Base-by-base conservation (phyloP, 305 asterid species). In the Fraxinus dipetala region DNA sequence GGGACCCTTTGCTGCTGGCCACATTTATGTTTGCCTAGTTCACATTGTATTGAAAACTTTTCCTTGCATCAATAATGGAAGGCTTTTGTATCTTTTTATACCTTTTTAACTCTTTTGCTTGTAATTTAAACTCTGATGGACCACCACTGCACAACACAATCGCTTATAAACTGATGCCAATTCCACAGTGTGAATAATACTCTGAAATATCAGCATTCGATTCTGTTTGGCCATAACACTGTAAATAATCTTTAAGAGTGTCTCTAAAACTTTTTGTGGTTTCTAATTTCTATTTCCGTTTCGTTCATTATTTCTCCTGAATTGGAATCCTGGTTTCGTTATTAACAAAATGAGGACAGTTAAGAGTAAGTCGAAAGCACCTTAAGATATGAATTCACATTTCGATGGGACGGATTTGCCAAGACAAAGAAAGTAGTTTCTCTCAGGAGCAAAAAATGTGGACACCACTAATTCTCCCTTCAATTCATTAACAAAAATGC, bases 401-500 rank as follows among this genome's bases (percentile, higher is more conserved):
- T 4, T 59, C 3, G 28, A 20, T 20, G 7, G 28, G 26, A 59
- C 69, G 0, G 24, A 59, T 59, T 59, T 59, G 26, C 28, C 69
- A 7, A 59, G 11, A 59, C 13, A 18, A 59, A 79, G 38, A 24
- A 40, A 18, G 67, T 32, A 40, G 61, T 61, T 28, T 24, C 30
- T 59, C 69, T 18, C 9, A 20, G 26, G 26, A 59, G 10, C 14
- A 20, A 20, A 59, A 59, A 75, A 45, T 76, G 84, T 80, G 84
- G 72, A 36, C 79, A 34, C 7, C 72, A 28, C 59, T 77, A 31
- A 2, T 16, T 70, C 34, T 72, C 20, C 36, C 31, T 76, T 38
- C 4, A 36, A 2, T 30, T 38, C 30, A 82, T 79, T 76, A 36
- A 85, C 86, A 51, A 1, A 72, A 34, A 77, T 74, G 76, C 84